Evolutionary conservation across 176 grass and related monocot genomes (phyloP), one percentile per base, ranked within the genome.

Genomic region (Canna indica): DNA sequence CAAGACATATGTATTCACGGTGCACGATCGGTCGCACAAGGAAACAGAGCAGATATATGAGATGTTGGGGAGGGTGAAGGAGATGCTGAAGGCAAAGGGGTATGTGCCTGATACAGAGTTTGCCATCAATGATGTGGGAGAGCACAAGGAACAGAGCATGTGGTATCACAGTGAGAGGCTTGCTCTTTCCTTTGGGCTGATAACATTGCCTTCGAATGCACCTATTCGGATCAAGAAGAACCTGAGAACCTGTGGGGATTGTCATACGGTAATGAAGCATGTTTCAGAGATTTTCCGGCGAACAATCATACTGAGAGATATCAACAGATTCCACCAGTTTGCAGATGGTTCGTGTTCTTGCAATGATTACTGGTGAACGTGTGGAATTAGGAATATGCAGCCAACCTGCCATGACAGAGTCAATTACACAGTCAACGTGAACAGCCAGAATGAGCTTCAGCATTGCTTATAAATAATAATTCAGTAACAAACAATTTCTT

Each of bases 121-220:
- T 69, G 75, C 75, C 0, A 27, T 77, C 1, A 77, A 77, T 77
- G 65, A 77, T 31, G 64, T 60, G 25, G 75, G 50, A 38, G 47
- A 59, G 25, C 41, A 69, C 64, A 77, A 77, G 65, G 75, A 77
- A 48, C 35, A 77, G 65, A 77, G 38, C 5, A 45, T 77, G 17
- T 77, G 65, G 75, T 77, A 69, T 27, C 75, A 77, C 29, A 77
- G 75, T 25, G 65, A 77, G 75, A 69, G 75, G 48, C 75, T 77
- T 22, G 75, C 75, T 1, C 65, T 77, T 18, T 36, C 75, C 2
- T 77, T 77, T 34, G 75, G 64, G 3, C 50, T 77, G 17, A 77
- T 77, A 16, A 69, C 16, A 2, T 69, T 77, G 35, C 64, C 75
- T 15, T 2, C 30, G 4, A 44, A 69, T 10, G 75, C 75, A 42